phyloP scores from a whole-genome alignment of 1,139 yeast species.

The Lodderomyces parapsilosis region DNA sequence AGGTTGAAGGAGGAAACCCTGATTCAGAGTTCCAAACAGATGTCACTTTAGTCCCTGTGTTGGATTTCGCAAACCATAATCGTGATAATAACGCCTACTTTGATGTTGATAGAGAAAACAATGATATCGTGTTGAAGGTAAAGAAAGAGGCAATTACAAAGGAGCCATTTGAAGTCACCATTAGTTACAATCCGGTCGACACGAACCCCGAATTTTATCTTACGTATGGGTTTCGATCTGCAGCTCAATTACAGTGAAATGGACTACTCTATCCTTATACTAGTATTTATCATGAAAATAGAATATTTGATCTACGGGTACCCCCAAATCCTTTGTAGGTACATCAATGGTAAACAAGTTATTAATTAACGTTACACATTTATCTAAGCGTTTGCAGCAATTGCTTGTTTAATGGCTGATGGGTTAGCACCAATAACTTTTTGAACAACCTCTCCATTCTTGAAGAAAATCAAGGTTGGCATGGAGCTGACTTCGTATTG shows the following conservation, averaged over 20 bases:
- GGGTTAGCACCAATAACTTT: conserved; percentile 89
- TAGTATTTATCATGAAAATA: no score
- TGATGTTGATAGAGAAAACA: conserved; percentile 53
- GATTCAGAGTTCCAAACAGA: conserved; percentile 44
- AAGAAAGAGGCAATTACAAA: conserved; percentile 17
- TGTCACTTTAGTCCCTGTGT: conserved; percentile 59
- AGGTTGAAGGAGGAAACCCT: conserved; percentile 4
- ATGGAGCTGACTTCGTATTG: conserved; percentile 75
- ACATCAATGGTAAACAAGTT: not conserved
- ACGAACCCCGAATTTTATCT: conserved; percentile 46
- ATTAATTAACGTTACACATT: not conserved
- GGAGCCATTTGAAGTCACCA: conserved; percentile 30
- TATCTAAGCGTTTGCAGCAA: conserved; percentile 51
- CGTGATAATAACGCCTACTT: conserved; percentile 50
- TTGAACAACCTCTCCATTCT: conserved; percentile 68
- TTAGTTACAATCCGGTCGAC: conserved; percentile 49
- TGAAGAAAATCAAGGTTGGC: conserved; percentile 86
- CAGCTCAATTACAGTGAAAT: not conserved
- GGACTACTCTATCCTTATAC: not conserved
- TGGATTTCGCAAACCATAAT: conserved; percentile 68
- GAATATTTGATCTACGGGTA: no score
- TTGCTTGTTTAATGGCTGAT: conserved; percentile 70
- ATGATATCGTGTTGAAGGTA: conserved; percentile 41
- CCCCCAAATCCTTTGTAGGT: no score
- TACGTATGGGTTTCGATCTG: conserved; percentile 52